phyloP scores from a whole-genome alignment of 345 rosid species.

The Arabis alpina region DNA sequence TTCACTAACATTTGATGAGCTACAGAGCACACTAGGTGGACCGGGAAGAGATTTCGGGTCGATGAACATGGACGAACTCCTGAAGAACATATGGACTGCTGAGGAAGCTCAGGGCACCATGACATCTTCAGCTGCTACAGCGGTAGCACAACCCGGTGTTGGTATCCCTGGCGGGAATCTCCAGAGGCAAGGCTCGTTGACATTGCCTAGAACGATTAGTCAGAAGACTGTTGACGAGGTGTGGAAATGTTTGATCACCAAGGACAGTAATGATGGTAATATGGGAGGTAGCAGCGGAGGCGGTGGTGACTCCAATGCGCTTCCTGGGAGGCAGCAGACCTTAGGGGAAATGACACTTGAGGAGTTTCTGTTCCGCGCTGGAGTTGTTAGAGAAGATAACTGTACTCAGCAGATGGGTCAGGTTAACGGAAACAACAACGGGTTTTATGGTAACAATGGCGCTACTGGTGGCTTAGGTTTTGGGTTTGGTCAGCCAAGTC shows the following conservation, averaged over 20 bases:
- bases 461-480: slow-evolving; percentile 52
- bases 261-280: slow-evolving; percentile 49
- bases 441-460: slow-evolving; percentile 49
- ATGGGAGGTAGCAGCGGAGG: slow-evolving; percentile 46
- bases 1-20: slow-evolving; percentile 84
- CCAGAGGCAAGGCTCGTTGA: slow-evolving; percentile 92
- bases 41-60: slow-evolving; percentile 90
- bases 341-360: slow-evolving; percentile 89
- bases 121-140: slow-evolving; percentile 35
- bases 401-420: slow-evolving; percentile 46
- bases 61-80: slow-evolving; percentile 95
- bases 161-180: slow-evolving; percentile 60
- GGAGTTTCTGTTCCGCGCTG: slow-evolving; percentile 85
- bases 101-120: slow-evolving; percentile 73
- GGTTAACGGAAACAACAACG: slow-evolving; percentile 44
- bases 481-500: slow-evolving; percentile 64
- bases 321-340: slow-evolving; percentile 62
- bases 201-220: slow-evolving; percentile 88
- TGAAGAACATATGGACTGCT: slow-evolving; percentile 87
- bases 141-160: slow-evolving; percentile 36
- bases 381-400: slow-evolving; percentile 82
- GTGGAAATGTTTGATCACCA: slow-evolving; percentile 71
- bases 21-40: slow-evolving; percentile 77
- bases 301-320: slow-evolving; percentile 43
- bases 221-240: slow-evolving; percentile 97